Percentiles rank a stretch among this genome's conserved stretches.
These are phyloP conservation scores for Rhizoclosmatium globosum DNA, from an alignment of 192 early-diverging fungal genomes.

Conservation along the genomic window DNA sequence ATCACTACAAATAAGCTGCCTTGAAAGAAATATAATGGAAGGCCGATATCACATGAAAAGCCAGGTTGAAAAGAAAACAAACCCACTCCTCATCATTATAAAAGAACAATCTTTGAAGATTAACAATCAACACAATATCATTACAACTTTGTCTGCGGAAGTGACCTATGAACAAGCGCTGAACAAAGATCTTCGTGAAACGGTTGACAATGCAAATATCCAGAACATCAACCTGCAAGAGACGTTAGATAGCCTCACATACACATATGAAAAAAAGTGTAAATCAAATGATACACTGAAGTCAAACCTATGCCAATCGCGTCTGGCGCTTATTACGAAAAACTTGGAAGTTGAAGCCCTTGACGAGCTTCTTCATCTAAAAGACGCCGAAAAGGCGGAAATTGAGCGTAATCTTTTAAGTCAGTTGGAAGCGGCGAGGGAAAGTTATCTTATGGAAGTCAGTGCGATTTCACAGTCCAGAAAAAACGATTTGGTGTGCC, in stretches of 20 bases:
- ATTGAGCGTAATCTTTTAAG: neutral
- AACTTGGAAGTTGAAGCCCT: neutral
- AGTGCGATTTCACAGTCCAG: neutral
- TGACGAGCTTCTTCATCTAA: neutral
- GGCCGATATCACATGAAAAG: too few species aligned
- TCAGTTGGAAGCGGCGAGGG: neutral
- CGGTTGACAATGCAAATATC: too few species aligned
- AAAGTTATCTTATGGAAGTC: neutral
- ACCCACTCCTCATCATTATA: too few species aligned
- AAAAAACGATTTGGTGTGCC: neutral
- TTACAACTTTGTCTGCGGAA: too few species aligned
- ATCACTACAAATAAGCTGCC: too few species aligned
- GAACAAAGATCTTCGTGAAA: too few species aligned
- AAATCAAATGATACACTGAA: neutral
- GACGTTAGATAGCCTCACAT: neutral
- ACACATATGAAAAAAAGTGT: too few species aligned
- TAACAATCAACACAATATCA: too few species aligned
- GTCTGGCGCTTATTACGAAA: neutral
- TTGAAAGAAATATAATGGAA: too few species aligned
- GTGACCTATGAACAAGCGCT: too few species aligned
- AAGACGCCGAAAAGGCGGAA: neutral
- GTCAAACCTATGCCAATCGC: accelerated
- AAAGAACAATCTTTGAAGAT: too few species aligned
- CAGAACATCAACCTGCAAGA: slow-evolving; percentile 59
- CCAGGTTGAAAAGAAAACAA: too few species aligned